Base-by-base conservation (phyloP, 208 protist genomes). In the Acanthamoeba culbertsoni region DNA sequence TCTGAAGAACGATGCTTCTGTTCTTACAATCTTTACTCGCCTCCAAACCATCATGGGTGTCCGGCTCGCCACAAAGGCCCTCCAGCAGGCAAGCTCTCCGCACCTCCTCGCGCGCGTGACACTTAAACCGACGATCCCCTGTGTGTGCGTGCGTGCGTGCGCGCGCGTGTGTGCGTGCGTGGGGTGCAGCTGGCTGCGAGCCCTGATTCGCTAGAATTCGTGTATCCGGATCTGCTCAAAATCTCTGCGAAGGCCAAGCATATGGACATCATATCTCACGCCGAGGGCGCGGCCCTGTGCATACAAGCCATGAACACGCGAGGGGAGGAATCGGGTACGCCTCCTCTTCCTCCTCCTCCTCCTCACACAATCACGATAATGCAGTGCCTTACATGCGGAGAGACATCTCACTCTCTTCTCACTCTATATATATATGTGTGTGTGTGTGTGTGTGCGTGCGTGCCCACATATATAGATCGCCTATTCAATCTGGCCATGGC, bases 11-110 rank as follows among this genome's bases (percentile, higher is more conserved):
- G 68, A 77, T 37, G 68, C 35, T n/a, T 77, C 35, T 16, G 46
- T 77, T 31, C 68, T 77, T n/a, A 77, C 68, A 10, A 46, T 77
- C 42, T 77, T 77, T 40, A 77, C 68, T 18, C 68, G 68, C 1
- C 68, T 77, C 16, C 68, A 77, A n/a, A 77, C 68, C 42, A 77
- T 77, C 42, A 77, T 77, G 68, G 68, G 68, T n/a, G 68, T 77
- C 5, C 68, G 68, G 23, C 2, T 77, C 35, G 68, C 68, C 42
- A 4, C 35, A 8, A 77, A 77, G 42, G 68, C 68, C 12, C 68
- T 77, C 2, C 68, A 77, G 68, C 68, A 77, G 68, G 68, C 68
- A 2, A 18, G 7, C 2, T 23, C 12, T 77, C 35, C 1, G 23
- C 53, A 23, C 14, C 28, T 59, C 53, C 53, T 18, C 48, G 8